These are phyloP conservation scores for Rhodosporidiobolus sp. DNA, from an alignment of 768 basidiomycete species.

Conservation along the genomic window DNA sequence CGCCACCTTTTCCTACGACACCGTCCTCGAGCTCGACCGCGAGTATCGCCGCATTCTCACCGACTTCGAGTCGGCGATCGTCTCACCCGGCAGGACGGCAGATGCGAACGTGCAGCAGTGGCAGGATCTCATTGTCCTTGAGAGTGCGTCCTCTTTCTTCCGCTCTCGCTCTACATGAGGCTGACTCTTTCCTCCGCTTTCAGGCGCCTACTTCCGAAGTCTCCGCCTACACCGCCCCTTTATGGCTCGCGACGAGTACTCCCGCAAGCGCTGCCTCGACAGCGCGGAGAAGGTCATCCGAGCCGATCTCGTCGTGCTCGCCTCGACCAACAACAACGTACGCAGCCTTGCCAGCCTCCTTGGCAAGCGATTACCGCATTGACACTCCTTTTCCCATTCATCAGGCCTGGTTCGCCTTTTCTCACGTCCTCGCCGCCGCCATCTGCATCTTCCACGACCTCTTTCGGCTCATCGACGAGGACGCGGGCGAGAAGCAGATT, in stretches of 20 bases:
- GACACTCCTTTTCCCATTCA: no score
- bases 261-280: conserved; percentile 20
- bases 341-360: background rate
- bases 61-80: background rate
- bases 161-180: no score
- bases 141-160: background rate
- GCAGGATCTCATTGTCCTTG: conserved; percentile 9
- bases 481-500: conserved; percentile 11
- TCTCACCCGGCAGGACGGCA: background rate
- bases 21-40: conserved; percentile 25
- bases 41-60: conserved; percentile 13
- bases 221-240: conserved; percentile 34
- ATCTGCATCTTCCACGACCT: conserved; percentile 38
- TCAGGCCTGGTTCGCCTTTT: conserved; percentile 29
- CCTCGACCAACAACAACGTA: conserved; percentile 2
- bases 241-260: conserved; percentile 24
- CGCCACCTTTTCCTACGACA: conserved; percentile 22
- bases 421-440: conserved; percentile 22
- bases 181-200: no score
- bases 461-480: conserved; percentile 32
- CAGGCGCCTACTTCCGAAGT: conserved; percentile 17
- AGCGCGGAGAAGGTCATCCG: conserved; percentile 23
- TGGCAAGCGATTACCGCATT: no score
- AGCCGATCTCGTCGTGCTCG: background rate
- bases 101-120: background rate